phyloP scores from a whole-genome alignment of 2,329 filamentous ascomycete species.

The Cytospora chrysosperma region DNA sequence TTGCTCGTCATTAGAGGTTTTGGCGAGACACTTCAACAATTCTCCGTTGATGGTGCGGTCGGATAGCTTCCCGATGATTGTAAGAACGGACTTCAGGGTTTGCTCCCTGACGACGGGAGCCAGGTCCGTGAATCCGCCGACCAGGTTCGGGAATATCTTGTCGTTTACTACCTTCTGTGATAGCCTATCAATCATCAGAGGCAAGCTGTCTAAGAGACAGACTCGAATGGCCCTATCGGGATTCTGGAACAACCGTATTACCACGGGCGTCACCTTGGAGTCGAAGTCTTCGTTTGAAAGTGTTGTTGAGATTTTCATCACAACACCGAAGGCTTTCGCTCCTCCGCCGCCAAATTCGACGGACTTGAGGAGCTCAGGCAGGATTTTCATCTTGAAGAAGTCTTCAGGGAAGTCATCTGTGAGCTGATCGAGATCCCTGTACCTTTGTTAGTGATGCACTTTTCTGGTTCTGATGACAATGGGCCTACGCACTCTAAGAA shows the following conservation, averaged over 20 bases:
- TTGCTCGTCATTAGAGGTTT: slow-evolving; percentile 96
- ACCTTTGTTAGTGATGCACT: slow-evolving; percentile 36
- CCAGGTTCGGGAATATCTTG: slow-evolving; percentile 94
- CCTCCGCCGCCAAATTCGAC: slow-evolving; percentile 98
- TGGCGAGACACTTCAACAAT: slow-evolving; percentile 83
- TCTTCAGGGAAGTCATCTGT: slow-evolving; percentile 96
- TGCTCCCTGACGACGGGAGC: slow-evolving; percentile 92
- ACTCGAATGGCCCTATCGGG: slow-evolving; percentile 91
- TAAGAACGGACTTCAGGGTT: slow-evolving; percentile 89
- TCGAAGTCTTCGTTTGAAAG: slow-evolving; percentile 90
- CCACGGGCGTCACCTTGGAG: slow-evolving; percentile 75
- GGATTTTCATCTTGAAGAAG: slow-evolving; percentile 95
- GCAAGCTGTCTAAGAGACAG: slow-evolving; percentile 83
- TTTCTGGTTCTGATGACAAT: background rate
- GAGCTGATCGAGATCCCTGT: slow-evolving; percentile 73
- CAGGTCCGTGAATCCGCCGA: slow-evolving; percentile 88
- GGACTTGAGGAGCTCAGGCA: slow-evolving; percentile 94
- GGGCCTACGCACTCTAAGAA: slow-evolving; percentile 63
- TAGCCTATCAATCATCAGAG: slow-evolving; percentile 86
- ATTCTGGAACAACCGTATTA: slow-evolving; percentile 84
- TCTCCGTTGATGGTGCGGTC: slow-evolving; percentile 94
- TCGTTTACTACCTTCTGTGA: slow-evolving; percentile 89
- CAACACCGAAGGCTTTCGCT: slow-evolving; percentile 81
- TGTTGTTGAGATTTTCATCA: slow-evolving; percentile 88
- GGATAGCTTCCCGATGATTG: slow-evolving; percentile 83